Evolutionary conservation across 2,329 filamentous ascomycete genomes (phyloP).

Genomic region (Phialophora expanda): DNA sequence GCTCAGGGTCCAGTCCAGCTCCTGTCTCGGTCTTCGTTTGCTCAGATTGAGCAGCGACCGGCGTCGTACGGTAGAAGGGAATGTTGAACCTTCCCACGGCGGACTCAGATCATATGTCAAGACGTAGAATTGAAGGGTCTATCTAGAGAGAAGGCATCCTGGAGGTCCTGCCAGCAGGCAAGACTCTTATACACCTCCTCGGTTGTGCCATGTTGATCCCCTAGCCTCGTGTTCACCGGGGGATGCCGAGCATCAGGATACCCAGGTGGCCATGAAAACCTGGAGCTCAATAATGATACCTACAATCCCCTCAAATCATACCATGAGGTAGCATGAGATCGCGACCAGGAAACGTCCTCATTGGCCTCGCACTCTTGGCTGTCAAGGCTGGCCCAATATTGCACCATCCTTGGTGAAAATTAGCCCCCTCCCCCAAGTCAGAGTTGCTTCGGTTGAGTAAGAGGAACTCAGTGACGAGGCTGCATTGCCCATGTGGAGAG

Average conservation of each 20-base stretch:
- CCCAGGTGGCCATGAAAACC: not conserved
- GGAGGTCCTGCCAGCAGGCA: not conserved
- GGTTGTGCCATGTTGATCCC: not conserved
- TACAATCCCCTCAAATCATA: not conserved
- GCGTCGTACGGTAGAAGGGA: not conserved
- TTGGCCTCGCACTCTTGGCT: not conserved
- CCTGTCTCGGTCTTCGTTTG: not conserved
- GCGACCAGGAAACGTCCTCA: constrained; percentile 4
- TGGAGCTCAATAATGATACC: not conserved
- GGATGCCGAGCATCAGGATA: not conserved
- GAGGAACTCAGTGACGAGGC: not conserved
- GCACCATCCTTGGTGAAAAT: constrained; percentile 31
- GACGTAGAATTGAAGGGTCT: not conserved
- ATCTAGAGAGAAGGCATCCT: not conserved
- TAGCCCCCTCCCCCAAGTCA: not conserved
- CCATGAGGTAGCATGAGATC: not conserved
- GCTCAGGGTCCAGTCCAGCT: not conserved
- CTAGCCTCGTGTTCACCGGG: not conserved
- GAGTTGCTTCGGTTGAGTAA: constrained; percentile 5
- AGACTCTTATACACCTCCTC: not conserved
- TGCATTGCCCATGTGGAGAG: not conserved
- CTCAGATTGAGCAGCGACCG: not conserved
- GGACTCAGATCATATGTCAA: not conserved
- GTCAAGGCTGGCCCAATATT: constrained; percentile 14
- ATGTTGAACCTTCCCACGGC: not conserved